Conservation (phyloP, 2,329 filamentous ascomycete species). For the Stylonectria norvegica region DNA sequence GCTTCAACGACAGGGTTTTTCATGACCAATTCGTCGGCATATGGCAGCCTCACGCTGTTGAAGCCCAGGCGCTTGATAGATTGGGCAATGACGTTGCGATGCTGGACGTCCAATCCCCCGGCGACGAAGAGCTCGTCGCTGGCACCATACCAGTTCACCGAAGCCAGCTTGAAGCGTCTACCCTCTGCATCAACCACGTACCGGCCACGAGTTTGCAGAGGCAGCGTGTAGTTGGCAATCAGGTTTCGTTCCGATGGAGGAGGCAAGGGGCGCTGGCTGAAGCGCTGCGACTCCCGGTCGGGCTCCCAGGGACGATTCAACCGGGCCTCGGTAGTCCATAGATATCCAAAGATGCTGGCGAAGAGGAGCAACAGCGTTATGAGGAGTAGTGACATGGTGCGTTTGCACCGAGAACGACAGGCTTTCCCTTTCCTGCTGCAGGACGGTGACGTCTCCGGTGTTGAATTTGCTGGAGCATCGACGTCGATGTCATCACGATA, state of each 20-base stretch:
- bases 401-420: constrained; percentile 5
- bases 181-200: constrained; percentile 57
- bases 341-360: constrained; percentile 36
- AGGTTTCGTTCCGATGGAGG: constrained; percentile 40
- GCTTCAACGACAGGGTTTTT: constrained; percentile 54
- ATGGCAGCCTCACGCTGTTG: constrained; percentile 67
- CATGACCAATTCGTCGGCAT: constrained; percentile 65
- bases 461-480: no score
- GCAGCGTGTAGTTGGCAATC: constrained; percentile 50
- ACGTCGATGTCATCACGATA: no score
- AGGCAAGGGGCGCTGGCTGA: constrained; percentile 47
- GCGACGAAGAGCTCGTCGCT: constrained; percentile 64
- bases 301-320: constrained; percentile 48
- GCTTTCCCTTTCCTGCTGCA: no score
- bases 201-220: constrained; percentile 57
- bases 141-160: constrained; percentile 69
- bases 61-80: constrained; percentile 62
- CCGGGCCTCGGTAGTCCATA: constrained; percentile 44
- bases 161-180: constrained; percentile 58
- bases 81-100: constrained; percentile 57
- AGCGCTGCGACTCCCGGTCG: constrained; percentile 44
- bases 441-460: no score
- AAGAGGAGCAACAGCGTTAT: constrained; percentile 25
- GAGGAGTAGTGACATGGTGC: constrained; percentile 36
- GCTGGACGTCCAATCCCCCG: constrained; percentile 60